Percentiles rank a stretch among this genome's conserved stretches.
Conservation (phyloP, 2,329 filamentous ascomycete species). For the Bipolaris sorokiniana region DNA sequence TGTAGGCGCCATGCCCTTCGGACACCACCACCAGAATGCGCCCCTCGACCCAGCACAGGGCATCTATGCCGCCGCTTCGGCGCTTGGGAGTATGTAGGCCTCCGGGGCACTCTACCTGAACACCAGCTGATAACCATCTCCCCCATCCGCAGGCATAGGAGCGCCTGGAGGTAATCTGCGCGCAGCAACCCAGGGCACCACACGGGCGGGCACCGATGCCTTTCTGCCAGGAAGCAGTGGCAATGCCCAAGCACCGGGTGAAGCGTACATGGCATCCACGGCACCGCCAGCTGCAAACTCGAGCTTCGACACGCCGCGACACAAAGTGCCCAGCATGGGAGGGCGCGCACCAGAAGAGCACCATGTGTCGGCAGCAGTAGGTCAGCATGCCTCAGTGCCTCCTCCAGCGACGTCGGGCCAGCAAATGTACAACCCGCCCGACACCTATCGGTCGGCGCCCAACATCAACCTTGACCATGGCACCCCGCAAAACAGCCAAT, state of each 20-base stretch:
- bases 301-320: conserved; percentile 59
- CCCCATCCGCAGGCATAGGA: conserved; percentile 46
- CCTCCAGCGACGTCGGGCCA: conserved; percentile 43
- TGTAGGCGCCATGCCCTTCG: conserved; percentile 47
- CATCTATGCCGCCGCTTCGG: conserved; percentile 55
- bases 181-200: conserved; percentile 49
- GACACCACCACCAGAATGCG: conserved; percentile 43
- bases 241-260: conserved; percentile 25
- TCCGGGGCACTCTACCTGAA: conserved; percentile 3
- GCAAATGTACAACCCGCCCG: conserved; percentile 56
- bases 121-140: conserved; percentile 12
- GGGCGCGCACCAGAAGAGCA: conserved; percentile 61
- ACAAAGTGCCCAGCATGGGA: conserved; percentile 53
- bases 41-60: conserved; percentile 49
- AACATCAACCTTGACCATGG: conserved; percentile 67
- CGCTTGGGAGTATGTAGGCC: conserved; percentile 48
- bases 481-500: conserved; percentile 56
- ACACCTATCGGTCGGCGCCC: conserved; percentile 58
- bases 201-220: conserved; percentile 53
- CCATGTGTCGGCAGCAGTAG: conserved; percentile 56
- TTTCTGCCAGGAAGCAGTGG: conserved; percentile 49
- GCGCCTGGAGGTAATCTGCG: conserved; percentile 52
- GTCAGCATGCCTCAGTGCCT: conserved; percentile 43
- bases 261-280: conserved; percentile 31
- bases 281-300: conserved; percentile 48